Conservation (phyloP, 2,329 filamentous ascomycete genomes). For the Cercospora nicotianae region DNA sequence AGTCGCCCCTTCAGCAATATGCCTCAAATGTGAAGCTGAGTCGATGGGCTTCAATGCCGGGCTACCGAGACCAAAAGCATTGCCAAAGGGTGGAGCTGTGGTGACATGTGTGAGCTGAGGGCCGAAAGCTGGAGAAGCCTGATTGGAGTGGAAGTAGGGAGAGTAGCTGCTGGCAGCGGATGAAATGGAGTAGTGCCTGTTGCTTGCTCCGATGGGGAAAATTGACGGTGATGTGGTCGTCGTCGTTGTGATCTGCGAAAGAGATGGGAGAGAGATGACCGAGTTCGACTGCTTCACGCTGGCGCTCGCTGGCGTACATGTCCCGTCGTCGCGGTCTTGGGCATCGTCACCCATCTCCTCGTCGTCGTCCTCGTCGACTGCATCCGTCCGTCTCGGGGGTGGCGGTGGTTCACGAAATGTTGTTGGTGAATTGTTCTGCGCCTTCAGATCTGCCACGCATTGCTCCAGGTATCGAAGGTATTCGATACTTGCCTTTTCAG, state of each 20-base stretch:
- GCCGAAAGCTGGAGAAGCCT: conserved; percentile 60
- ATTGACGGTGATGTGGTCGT: conserved; percentile 36
- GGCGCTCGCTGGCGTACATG: conserved; percentile 39
- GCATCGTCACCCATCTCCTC: conserved; percentile 62
- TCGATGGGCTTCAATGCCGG: conserved; percentile 59
- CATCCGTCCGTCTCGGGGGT: conserved; percentile 30
- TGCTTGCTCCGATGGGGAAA: conserved; percentile 30
- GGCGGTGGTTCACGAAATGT: conserved; percentile 24
- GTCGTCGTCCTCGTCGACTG: conserved; percentile 46
- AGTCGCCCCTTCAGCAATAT: conserved; percentile 33
- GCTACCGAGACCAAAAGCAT: conserved; percentile 36
- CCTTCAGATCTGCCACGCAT: conserved; percentile 78
- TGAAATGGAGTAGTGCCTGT: conserved; percentile 42
- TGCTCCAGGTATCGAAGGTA: conserved; percentile 93
- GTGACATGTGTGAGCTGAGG: conserved; percentile 42
- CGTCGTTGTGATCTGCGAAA: conserved; percentile 45
- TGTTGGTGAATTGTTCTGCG: conserved; percentile 42
- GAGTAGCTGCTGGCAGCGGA: conserved; percentile 42
- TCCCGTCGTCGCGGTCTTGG: conserved; percentile 12
- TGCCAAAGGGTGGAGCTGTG: conserved; percentile 24
- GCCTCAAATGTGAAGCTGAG: conserved; percentile 29
- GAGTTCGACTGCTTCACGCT: conserved; percentile 26
- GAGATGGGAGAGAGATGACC: conserved; percentile 42
- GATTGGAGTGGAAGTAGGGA: conserved; percentile 47
- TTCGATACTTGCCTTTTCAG: conserved; percentile 80